A percentile compares a stretch with the other conserved stretches of the same genome.
Evolutionary conservation across 106 monocot genomes (phyloP).

Genomic region (Dendrobium huoshanense): DNA sequence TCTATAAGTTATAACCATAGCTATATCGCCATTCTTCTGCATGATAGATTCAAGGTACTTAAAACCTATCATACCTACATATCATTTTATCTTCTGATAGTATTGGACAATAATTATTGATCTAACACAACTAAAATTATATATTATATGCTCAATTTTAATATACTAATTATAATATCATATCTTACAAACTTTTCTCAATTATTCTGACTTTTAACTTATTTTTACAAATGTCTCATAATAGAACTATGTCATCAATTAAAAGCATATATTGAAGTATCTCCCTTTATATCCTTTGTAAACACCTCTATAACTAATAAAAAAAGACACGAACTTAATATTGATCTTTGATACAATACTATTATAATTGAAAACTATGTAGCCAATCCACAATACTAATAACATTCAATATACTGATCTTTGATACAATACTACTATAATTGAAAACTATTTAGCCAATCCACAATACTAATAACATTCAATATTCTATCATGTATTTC

Average conservation of each 20-base stretch:
- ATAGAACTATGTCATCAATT: neutral
- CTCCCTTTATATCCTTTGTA: too few species aligned
- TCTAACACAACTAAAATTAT: neutral
- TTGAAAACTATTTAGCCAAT: neutral
- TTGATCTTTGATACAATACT: neutral
- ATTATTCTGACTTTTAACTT: neutral
- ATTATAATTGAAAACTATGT: neutral
- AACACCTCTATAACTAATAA: neutral
- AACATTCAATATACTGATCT: neutral
- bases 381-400: too few species aligned
- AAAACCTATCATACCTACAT: neutral
- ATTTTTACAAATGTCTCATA: too few species aligned
- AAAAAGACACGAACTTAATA: neutral
- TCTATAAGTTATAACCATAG: neutral
- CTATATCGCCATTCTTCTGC: neutral
- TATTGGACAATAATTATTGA: neutral
- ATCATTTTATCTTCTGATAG: neutral
- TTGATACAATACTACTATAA: neutral
- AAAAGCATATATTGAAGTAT: too few species aligned
- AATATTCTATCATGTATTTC: neutral
- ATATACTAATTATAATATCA: neutral
- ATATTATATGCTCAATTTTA: neutral
- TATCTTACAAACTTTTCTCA: neutral
- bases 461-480: neutral
- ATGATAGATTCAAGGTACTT: neutral